phyloP scores from a whole-genome alignment of 2,329 filamentous ascomycete genomes.

The Alternaria arborescens region DNA sequence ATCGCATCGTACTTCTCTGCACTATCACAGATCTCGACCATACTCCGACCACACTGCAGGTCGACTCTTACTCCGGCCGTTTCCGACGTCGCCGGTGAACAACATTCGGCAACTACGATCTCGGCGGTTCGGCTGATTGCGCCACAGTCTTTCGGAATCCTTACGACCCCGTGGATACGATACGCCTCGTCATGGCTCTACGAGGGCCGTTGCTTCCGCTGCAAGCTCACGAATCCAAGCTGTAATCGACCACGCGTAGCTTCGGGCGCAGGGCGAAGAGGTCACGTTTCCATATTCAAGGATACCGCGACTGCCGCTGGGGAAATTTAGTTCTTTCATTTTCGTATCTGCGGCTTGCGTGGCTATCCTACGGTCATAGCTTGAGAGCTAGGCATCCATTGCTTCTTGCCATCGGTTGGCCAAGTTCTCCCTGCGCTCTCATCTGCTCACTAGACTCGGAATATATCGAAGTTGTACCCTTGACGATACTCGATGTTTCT shows the following conservation, averaged over 20 bases:
- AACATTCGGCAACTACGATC: slow-evolving; percentile 15
- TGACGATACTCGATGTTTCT: background rate
- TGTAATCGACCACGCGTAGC: slow-evolving; percentile 11
- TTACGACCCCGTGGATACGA: slow-evolving; percentile 1
- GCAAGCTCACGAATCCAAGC: slow-evolving; percentile 6
- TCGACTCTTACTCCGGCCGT: slow-evolving; percentile 16
- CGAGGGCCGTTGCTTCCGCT: slow-evolving; percentile 17
- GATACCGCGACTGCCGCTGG: slow-evolving; percentile 9
- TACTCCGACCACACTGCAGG: slow-evolving; percentile 13
- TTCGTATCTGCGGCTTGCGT: slow-evolving; percentile 7
- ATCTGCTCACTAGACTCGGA: slow-evolving; percentile 2
- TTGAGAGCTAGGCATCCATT: slow-evolving; percentile 19
- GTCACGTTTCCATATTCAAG: slow-evolving; percentile 7
- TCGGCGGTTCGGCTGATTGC: slow-evolving; percentile 18
- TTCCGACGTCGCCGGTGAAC: slow-evolving; percentile 23
- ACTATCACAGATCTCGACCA: slow-evolving; percentile 15
- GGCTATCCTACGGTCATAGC: slow-evolving; percentile 5
- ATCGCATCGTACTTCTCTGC: slow-evolving; percentile 7
- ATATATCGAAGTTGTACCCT: background rate
- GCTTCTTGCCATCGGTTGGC: slow-evolving; percentile 12
- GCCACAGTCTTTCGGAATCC: slow-evolving; percentile 8
- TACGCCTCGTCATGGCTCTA: slow-evolving; percentile 8
- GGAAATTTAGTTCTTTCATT: background rate
- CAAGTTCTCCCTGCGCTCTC: background rate
- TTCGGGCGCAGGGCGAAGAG: slow-evolving; percentile 8